A percentile compares a stretch with the other conserved stretches of the same genome.
Conservation (phyloP, 140 eudicot genomes). For the Oenanthe javanica region DNA sequence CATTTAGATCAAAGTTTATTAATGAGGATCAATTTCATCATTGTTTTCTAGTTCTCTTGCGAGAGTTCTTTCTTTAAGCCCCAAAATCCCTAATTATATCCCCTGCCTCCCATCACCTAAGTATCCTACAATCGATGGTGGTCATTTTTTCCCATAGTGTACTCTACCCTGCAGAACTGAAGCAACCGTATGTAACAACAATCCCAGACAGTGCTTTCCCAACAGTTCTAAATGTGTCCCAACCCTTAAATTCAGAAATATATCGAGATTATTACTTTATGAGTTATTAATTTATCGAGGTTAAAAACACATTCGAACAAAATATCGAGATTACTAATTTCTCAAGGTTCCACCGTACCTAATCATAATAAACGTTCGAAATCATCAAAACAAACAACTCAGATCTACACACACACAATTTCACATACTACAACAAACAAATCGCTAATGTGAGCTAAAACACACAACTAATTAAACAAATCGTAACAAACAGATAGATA, state of each 20-base stretch:
- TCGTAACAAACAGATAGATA: not conserved
- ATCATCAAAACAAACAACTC: not conserved
- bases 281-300: too few species aligned
- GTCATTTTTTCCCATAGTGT: not conserved
- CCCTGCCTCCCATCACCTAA: not conserved
- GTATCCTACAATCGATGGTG: not conserved
- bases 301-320: too few species aligned
- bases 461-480: not conserved
- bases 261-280: too few species aligned
- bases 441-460: not conserved
- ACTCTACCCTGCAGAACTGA: not conserved
- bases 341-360: too few species aligned
- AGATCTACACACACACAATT: not conserved
- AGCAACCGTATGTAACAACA: not conserved
- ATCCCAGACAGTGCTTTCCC: not conserved
- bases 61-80: not conserved
- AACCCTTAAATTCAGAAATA: not conserved
- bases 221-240: not conserved
- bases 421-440: not conserved
- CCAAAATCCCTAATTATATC: too few species aligned
- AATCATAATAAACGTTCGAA: not conserved
- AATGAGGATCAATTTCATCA: not conserved
- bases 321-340: too few species aligned
- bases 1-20: not conserved
- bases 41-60: not conserved